Conservation (phyloP, 2,329 filamentous ascomycete species). For the Nothophaeocryptopus gaeumannii region DNA sequence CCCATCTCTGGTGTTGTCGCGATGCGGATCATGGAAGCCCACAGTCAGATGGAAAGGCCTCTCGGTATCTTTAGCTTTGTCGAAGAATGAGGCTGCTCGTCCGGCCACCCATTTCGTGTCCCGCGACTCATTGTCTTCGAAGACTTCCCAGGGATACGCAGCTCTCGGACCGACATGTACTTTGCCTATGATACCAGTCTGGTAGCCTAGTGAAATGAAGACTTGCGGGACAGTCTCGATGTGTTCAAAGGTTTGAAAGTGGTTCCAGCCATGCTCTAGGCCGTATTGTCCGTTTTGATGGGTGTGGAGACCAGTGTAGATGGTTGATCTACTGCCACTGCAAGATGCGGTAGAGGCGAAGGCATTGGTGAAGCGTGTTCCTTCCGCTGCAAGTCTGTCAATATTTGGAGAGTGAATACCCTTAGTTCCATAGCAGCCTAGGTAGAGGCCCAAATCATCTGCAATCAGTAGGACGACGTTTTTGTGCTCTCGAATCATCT, state of each 20-base stretch:
- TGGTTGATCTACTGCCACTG: slow-evolving; percentile 46
- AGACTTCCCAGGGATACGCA: slow-evolving; percentile 45
- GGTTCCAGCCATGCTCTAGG: slow-evolving; percentile 37
- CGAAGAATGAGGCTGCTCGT: slow-evolving; percentile 40
- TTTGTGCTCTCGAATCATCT: slow-evolving; percentile 18
- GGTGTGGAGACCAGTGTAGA: slow-evolving; percentile 52
- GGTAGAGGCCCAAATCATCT: slow-evolving; percentile 43
- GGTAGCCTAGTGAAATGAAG: slow-evolving; percentile 42
- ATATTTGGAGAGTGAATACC: slow-evolving; percentile 40
- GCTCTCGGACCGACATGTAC: slow-evolving; percentile 46
- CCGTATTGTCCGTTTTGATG: slow-evolving; percentile 52
- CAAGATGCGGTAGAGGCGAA: slow-evolving; percentile 51
- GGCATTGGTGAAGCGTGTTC: slow-evolving; percentile 40
- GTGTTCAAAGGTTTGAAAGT: slow-evolving; percentile 47
- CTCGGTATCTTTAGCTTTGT: slow-evolving; percentile 30
- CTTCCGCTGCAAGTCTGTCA: slow-evolving; percentile 41
- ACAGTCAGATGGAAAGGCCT: slow-evolving; percentile 48
- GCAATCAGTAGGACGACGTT: slow-evolving; percentile 40
- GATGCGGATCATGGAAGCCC: slow-evolving; percentile 49
- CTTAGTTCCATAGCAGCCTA: slow-evolving; percentile 39
- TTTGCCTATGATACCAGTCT: slow-evolving; percentile 50
- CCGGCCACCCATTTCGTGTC: slow-evolving; percentile 45
- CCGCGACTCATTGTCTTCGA: slow-evolving; percentile 43
- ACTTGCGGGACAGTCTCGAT: slow-evolving; percentile 43
- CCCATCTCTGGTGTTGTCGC: slow-evolving; percentile 40